Evolutionary conservation across 768 basidiomycete genomes (phyloP).

Genomic region (Pleurotus giganteus): DNA sequence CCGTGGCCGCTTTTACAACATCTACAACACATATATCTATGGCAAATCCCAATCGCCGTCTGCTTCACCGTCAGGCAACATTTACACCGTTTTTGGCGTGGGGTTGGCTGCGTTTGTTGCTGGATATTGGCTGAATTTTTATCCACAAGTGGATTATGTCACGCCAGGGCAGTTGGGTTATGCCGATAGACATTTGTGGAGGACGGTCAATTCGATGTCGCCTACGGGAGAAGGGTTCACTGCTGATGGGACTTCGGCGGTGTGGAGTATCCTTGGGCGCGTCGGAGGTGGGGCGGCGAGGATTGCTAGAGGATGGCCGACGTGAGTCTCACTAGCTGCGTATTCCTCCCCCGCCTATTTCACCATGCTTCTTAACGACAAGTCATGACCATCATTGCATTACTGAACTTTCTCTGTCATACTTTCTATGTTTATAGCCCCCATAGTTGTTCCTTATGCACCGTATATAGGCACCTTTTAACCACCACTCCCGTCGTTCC

Average conservation of each 20-base stretch:
- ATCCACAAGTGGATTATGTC: slow-evolving; percentile 44
- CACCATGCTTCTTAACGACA: slow-evolving; percentile 7
- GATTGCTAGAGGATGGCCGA: slow-evolving; percentile 77
- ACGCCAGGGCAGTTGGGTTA: slow-evolving; percentile 69
- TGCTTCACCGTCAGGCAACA: slow-evolving; percentile 32
- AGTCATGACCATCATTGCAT: neutral
- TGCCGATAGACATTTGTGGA: slow-evolving; percentile 79
- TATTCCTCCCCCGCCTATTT: neutral
- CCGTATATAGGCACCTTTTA: slow-evolving; percentile 8
- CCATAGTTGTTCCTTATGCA: slow-evolving; percentile 12
- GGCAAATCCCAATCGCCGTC: slow-evolving; percentile 30
- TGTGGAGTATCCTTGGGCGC: slow-evolving; percentile 71
- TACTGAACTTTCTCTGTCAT: neutral
- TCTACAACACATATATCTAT: slow-evolving; percentile 75
- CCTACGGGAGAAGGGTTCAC: slow-evolving; percentile 68
- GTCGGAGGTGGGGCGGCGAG: slow-evolving; percentile 75
- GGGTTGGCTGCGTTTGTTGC: slow-evolving; percentile 61
- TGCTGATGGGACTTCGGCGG: slow-evolving; percentile 53
- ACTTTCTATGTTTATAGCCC: slow-evolving; percentile 10
- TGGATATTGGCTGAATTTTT: slow-evolving; percentile 50
- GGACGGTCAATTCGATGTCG: slow-evolving; percentile 72
- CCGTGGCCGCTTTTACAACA: slow-evolving; percentile 72
- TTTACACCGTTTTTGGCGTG: slow-evolving; percentile 58
- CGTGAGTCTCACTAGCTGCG: slow-evolving; percentile 32
- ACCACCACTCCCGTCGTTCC: slow-evolving; percentile 9